Percentiles rank a stretch among this genome's conserved stretches.
Evolutionary conservation across 805 yeast species (phyloP).

Genomic region (Lachancea sp.): DNA sequence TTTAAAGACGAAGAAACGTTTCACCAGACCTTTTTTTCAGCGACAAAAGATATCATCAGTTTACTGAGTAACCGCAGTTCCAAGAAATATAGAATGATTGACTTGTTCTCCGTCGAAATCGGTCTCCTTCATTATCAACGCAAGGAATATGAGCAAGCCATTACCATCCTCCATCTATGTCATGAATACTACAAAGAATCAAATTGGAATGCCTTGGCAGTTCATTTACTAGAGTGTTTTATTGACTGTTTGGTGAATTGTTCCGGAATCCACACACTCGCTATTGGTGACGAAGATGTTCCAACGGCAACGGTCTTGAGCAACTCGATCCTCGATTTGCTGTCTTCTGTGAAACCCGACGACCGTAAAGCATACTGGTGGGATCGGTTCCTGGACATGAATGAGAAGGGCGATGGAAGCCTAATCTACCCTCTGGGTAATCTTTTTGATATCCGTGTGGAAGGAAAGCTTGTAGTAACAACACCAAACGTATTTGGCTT

Average conservation of each 20-base stretch:
- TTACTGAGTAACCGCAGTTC: slow-evolving; percentile 17
- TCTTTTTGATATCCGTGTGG: slow-evolving; percentile 16
- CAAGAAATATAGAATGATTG: slow-evolving; percentile 56
- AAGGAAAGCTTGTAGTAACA: slow-evolving; percentile 5
- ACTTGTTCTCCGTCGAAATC: slow-evolving; percentile 68
- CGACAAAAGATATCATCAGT: slow-evolving; percentile 41
- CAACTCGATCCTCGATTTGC: slow-evolving; percentile 28
- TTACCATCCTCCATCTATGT: slow-evolving; percentile 57
- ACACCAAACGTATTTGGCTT: slow-evolving; percentile 21
- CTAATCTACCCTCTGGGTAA: slow-evolving; percentile 24
- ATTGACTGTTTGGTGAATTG: slow-evolving; percentile 53
- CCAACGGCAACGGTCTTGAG: slow-evolving; percentile 25
- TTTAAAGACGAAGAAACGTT: slow-evolving; percentile 19
- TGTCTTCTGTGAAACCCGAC: slow-evolving; percentile 17
- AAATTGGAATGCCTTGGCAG: slow-evolving; percentile 73
- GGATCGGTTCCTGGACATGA: slow-evolving; percentile 22
- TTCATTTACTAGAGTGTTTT: slow-evolving; percentile 57
- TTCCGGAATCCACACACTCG: slow-evolving; percentile 15
- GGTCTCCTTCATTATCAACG: slow-evolving; percentile 61
- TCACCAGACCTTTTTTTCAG: slow-evolving; percentile 38
- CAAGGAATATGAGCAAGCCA: slow-evolving; percentile 53
- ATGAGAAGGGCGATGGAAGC: slow-evolving; percentile 11
- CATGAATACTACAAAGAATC: slow-evolving; percentile 59
- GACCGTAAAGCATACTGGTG: slow-evolving; percentile 22
- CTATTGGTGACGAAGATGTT: slow-evolving; percentile 23